Base-by-base conservation (phyloP, 768 basidiomycete genomes). In the Myochromella boudieri region DNA sequence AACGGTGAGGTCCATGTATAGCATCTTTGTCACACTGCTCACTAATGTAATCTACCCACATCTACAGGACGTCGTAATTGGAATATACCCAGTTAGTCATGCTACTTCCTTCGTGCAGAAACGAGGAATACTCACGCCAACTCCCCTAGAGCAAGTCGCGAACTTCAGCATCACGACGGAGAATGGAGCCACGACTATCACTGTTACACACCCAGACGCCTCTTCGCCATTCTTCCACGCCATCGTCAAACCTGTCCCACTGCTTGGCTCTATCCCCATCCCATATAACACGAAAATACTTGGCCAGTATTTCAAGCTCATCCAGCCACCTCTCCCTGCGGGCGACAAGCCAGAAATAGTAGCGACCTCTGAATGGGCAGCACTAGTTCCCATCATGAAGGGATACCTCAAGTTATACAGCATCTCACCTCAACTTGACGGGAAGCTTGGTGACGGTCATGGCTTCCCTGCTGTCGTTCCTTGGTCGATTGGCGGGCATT, bases 21-120 rank as follows among this genome's bases (percentile, higher is more conserved):
- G 18, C 6, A 8, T 26, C 3, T 12, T 21, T 15, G 15, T 20
- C 3, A 28, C 44, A 15, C 31, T 24, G 25, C 33, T 36, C 43
- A 44, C 9, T 3, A 12, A 31, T 31, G 18, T 14, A 26, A 27
- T 0, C 25, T 22, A 10, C 20, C n/a, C 18, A 12, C 34, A 17
- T 1, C 12, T 28, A 12, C 42, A 67, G 66, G 66, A 14, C 64
- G 67, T 15, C 59, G 57, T 26, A 67, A 67, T 44, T 66, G 65
- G 68, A 67, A 68, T 41, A 65, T 65, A 12, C 64, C 67, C 0
- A 69, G 68, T 69, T 10, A 38, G 62, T 37, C 14, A 32, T 25
- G 27, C 28, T 37, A 20, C 14, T 27, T 39, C 12, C n/a, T 27
- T 26, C 31, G 20, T 34, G 33, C 33, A 6, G 7, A n/a, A n/a